These are phyloP conservation scores for Mycena rosella DNA, from an alignment of 768 basidiomycete species.

Conservation along the genomic window DNA sequence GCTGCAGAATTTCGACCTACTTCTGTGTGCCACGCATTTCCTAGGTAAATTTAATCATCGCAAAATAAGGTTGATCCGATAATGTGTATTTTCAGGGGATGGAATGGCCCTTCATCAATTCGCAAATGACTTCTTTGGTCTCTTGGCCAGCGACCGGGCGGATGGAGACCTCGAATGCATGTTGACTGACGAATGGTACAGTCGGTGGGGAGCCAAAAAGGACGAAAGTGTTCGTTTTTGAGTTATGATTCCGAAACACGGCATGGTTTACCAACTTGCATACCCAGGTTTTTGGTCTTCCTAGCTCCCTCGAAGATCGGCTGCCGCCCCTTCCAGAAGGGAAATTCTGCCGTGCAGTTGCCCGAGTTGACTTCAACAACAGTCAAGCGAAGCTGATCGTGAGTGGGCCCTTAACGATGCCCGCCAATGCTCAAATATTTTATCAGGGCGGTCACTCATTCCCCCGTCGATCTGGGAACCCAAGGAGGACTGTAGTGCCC, in stretches of 20 bases:
- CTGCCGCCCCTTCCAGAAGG: constrained; percentile 51
- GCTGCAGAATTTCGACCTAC: constrained; percentile 63
- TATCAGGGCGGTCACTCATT: constrained; percentile 83
- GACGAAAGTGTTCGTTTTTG: constrained; percentile 37
- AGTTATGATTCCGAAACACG: background rate
- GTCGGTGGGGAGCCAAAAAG: constrained; percentile 40
- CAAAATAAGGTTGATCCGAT: background rate
- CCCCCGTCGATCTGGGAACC: constrained; percentile 58
- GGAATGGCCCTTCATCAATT: constrained; percentile 89
- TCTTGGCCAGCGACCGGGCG: constrained; percentile 60
- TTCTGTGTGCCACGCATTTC: constrained; percentile 85
- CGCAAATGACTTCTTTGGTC: constrained; percentile 82
- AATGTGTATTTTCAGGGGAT: constrained; percentile 56
- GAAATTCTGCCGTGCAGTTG: constrained; percentile 59
- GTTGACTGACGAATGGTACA: constrained; percentile 50
- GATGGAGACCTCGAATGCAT: constrained; percentile 47
- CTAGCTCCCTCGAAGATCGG: constrained; percentile 64
- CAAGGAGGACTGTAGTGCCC: constrained; percentile 76
- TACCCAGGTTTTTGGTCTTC: constrained; percentile 38
- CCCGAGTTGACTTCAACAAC: constrained; percentile 67
- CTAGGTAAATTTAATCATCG: constrained; percentile 51
- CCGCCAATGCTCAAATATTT: constrained; percentile 10
- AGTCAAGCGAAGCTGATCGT: constrained; percentile 71
- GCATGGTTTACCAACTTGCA: background rate
- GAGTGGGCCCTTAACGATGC: constrained; percentile 33